These are phyloP conservation scores for Ilex paraguariensis DNA, from an alignment of 305 asterid genomes.

Conservation along the genomic window DNA sequence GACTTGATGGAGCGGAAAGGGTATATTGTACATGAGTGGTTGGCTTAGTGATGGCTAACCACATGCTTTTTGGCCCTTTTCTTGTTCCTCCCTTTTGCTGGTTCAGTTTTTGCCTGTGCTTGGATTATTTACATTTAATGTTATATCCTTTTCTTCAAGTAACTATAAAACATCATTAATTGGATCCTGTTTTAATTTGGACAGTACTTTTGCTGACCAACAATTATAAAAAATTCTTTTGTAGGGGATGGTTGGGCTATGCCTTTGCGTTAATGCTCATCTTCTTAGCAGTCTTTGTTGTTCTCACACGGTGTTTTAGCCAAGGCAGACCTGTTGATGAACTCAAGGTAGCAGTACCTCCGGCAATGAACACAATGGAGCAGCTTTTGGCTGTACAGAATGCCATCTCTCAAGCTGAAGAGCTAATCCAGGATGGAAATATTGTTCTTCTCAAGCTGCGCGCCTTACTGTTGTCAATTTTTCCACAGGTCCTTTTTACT, in stretches of 20 bases:
- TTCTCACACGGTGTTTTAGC: constrained; percentile 55
- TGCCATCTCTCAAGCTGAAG: constrained; percentile 85
- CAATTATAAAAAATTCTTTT: constrained; percentile 14
- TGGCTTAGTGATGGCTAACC: no score
- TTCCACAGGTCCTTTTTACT: constrained; percentile 65
- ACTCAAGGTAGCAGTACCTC: constrained; percentile 72
- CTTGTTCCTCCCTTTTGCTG: no score
- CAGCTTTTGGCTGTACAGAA: constrained; percentile 93
- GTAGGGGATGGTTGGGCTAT: constrained; percentile 87
- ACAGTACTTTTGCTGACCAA: background rate
- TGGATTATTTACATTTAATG: no score
- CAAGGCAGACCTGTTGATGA: constrained; percentile 61
- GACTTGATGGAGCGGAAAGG: no score
- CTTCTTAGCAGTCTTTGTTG: constrained; percentile 60
- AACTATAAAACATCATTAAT: no score
- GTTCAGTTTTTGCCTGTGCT: no score
- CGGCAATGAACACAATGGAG: constrained; percentile 86
- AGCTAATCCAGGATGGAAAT: constrained; percentile 81
- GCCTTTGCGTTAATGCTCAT: constrained; percentile 38
- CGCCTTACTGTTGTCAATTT: constrained; percentile 71
- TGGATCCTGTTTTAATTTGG: no score
- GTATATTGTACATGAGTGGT: no score
- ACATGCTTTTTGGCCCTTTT: no score
- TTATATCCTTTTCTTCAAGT: no score
- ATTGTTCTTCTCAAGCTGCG: constrained; percentile 71